These are phyloP conservation scores for Hortiboletus campestris DNA, from an alignment of 768 basidiomycete species.

Conservation along the genomic window DNA sequence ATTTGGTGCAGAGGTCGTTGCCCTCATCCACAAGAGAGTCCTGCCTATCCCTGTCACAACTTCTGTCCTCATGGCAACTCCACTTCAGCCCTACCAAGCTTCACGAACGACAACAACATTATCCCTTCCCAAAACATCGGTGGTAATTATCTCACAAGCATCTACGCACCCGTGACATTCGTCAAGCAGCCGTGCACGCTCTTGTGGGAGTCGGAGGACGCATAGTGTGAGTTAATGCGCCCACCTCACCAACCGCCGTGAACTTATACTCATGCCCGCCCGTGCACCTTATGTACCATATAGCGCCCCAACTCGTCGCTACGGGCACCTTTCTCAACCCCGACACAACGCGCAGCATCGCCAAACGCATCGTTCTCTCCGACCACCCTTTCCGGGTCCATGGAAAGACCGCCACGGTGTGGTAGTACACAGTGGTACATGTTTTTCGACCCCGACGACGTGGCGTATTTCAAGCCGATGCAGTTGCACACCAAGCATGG, in stretches of 20 bases:
- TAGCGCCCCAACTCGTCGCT: conserved; percentile 83
- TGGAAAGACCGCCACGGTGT: conserved; percentile 95
- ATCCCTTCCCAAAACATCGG: too few species aligned
- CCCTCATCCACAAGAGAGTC: too few species aligned
- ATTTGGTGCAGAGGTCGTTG: too few species aligned
- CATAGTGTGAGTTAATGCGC: conserved; percentile 50
- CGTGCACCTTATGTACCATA: too few species aligned
- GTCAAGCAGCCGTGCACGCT: conserved; percentile 76
- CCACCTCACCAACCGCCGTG: too few species aligned
- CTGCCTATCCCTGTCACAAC: too few species aligned
- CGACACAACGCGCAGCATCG: conserved; percentile 87
- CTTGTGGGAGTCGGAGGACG: conserved; percentile 64
- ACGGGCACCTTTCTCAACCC: conserved; percentile 85
- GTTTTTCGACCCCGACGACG: conserved; percentile 96
- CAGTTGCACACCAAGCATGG: conserved; percentile 92
- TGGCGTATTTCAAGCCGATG: conserved; percentile 90
- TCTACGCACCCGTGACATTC: conserved; percentile 86
- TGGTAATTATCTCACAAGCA: too few species aligned
- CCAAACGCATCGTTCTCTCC: conserved; percentile 92
- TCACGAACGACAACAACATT: too few species aligned
- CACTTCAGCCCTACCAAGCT: too few species aligned
- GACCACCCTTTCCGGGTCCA: conserved; percentile 97
- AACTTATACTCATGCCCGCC: too few species aligned
- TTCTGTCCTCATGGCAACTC: too few species aligned
- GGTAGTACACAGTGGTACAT: too few species aligned